Evolutionary conservation across 2,329 filamentous ascomycete genomes (phyloP).

Genomic region (Aspergillus fischeri): DNA sequence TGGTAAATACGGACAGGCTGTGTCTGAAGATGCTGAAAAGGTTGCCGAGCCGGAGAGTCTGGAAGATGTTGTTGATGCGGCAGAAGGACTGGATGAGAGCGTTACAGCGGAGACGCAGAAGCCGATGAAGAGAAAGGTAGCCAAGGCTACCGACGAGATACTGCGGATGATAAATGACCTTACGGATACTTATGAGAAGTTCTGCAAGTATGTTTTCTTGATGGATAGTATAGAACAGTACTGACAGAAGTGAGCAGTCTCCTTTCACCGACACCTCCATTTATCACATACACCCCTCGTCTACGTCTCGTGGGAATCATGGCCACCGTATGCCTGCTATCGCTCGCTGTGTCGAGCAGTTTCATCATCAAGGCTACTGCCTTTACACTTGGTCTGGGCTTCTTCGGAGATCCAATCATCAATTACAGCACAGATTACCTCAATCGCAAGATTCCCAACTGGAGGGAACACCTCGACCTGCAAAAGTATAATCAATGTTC

Average conservation of each 20-base stretch:
- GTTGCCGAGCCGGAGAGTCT: slow-evolving; percentile 46
- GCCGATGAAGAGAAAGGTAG: slow-evolving; percentile 72
- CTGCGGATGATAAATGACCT: slow-evolving; percentile 65
- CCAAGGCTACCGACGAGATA: slow-evolving; percentile 68
- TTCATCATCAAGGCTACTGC: slow-evolving; percentile 62
- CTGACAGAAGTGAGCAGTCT: slow-evolving; percentile 36
- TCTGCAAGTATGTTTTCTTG: slow-evolving; percentile 49
- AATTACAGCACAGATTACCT: slow-evolving; percentile 52
- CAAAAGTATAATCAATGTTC: slow-evolving; percentile 47
- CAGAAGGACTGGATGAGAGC: slow-evolving; percentile 49
- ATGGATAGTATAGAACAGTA: not conserved
- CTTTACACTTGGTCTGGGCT: slow-evolving; percentile 65
- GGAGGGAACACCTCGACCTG: slow-evolving; percentile 71
- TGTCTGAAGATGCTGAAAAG: slow-evolving; percentile 47
- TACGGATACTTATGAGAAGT: slow-evolving; percentile 60
- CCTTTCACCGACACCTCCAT: slow-evolving; percentile 60
- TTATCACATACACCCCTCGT: slow-evolving; percentile 52
- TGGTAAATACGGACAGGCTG: slow-evolving; percentile 68
- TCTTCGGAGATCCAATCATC: slow-evolving; percentile 77
- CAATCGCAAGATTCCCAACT: slow-evolving; percentile 56
- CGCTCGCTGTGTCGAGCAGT: slow-evolving; percentile 55
- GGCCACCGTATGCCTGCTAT: slow-evolving; percentile 49
- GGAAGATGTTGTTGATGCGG: slow-evolving; percentile 53
- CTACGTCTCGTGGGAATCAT: slow-evolving; percentile 54
- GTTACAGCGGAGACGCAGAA: slow-evolving; percentile 68